Percentiles rank a stretch among this genome's conserved stretches.
Evolutionary conservation across 257 asterid genomes (phyloP).

Genomic region (Prunella vulgaris): DNA sequence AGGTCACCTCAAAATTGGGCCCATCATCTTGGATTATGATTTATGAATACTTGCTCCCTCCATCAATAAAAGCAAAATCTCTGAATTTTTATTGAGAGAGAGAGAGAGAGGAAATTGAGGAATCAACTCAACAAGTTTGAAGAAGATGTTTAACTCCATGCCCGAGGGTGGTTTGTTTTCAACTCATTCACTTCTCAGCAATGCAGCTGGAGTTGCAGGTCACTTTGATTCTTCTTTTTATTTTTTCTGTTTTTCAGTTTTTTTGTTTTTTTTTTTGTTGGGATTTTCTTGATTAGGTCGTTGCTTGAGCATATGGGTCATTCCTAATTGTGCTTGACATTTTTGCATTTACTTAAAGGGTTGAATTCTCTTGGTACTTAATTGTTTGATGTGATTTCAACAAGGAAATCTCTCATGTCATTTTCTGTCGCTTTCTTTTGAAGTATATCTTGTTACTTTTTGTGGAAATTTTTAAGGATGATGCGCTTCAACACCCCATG

Average conservation of each 20-base stretch:
- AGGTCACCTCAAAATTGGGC: constrained; percentile 8
- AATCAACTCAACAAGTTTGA: too few species aligned
- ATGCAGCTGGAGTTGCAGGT: constrained; percentile 86
- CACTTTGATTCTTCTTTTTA: not conserved
- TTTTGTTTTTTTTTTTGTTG: too few species aligned
- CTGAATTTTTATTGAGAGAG: not conserved
- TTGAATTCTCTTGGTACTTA: not conserved
- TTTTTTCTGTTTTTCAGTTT: not conserved
- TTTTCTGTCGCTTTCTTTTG: not conserved
- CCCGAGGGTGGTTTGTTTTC: constrained; percentile 40
- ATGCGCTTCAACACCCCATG: not conserved
- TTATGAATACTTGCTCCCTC: constrained; percentile 1
- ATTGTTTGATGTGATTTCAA: not conserved
- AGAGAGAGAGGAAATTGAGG: not conserved
- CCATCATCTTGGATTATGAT: not conserved
- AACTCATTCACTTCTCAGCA: constrained; percentile 44
- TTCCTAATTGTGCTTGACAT: not conserved
- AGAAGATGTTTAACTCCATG: constrained; percentile 24
- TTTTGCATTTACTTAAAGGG: constrained; percentile 19
- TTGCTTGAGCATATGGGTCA: not conserved
- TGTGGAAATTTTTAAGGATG: not conserved
- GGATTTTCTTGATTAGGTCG: too few species aligned
- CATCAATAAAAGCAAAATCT: not conserved
- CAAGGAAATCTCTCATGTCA: not conserved
- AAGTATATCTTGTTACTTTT: not conserved